Evolutionary conservation across 2,329 filamentous ascomycete species (phyloP).

Genomic region (Aureobasidium pullulans): DNA sequence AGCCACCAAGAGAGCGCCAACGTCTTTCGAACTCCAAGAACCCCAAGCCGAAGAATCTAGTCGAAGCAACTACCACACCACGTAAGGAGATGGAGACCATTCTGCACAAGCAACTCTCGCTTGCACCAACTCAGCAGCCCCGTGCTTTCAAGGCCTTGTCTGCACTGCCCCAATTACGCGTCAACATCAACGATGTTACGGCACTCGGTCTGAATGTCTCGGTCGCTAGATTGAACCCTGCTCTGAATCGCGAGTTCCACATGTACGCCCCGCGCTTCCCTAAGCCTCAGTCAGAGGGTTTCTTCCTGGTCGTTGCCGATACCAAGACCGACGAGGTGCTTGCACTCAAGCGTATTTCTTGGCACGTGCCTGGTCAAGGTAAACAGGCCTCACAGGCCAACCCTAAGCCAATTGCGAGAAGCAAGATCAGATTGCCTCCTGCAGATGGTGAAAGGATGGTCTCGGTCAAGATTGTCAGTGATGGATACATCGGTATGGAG

Average conservation of each 20-base stretch:
- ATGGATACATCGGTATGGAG: conserved; percentile 74
- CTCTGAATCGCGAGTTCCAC: conserved; percentile 58
- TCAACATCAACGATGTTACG: conserved; percentile 55
- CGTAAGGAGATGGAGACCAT: conserved; percentile 24
- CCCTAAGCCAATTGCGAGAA: conserved; percentile 45
- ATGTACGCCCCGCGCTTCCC: conserved; percentile 87
- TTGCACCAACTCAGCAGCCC: conserved; percentile 39
- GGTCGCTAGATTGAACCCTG: conserved; percentile 59
- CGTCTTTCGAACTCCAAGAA: conserved; percentile 29
- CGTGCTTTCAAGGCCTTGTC: conserved; percentile 55
- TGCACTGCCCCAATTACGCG: conserved; percentile 60
- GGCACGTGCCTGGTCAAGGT: conserved; percentile 38
- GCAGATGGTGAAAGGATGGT: conserved; percentile 51
- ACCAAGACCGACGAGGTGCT: conserved; percentile 65
- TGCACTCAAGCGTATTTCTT: conserved; percentile 78
- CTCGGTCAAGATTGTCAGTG: conserved; percentile 72
- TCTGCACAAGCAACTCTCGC: conserved; percentile 45
- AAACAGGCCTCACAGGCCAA: conserved; percentile 19
- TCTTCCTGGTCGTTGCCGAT: conserved; percentile 74
- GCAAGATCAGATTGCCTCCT: conserved; percentile 55
- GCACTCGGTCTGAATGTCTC: conserved; percentile 56
- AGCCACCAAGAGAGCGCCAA: conserved; percentile 36
- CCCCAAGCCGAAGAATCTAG: conserved; percentile 28
- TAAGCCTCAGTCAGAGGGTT: conserved; percentile 90
- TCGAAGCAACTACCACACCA: conserved; percentile 33